phyloP scores from a whole-genome alignment of 139 green algal genomes.

The Asterochloris erici region DNA sequence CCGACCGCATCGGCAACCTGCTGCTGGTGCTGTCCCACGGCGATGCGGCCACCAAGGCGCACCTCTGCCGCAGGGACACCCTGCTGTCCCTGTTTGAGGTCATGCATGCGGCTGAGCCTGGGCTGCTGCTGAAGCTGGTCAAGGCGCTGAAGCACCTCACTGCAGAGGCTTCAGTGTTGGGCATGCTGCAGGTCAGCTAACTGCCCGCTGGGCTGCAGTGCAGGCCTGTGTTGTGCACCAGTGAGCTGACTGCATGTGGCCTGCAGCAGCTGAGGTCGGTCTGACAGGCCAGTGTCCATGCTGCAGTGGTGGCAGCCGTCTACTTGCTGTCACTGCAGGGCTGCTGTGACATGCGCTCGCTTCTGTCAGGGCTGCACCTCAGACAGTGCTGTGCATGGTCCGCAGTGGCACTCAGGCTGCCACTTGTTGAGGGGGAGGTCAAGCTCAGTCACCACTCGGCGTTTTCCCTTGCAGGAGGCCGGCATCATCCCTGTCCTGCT shows the following conservation, averaged over 20 bases:
- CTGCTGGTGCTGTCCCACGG: constrained; percentile 65
- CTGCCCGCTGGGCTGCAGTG: neutral
- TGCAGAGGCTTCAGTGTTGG: constrained; percentile 32
- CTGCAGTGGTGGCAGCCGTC: too few relatives aligned
- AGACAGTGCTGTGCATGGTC: too few relatives aligned
- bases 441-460: too few relatives aligned
- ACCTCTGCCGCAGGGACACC: constrained; percentile 40
- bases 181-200: constrained; percentile 31
- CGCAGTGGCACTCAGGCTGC: too few relatives aligned
- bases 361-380: too few relatives aligned
- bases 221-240: too few relatives aligned
- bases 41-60: constrained; percentile 15
- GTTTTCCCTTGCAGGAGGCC: constrained; percentile 32
- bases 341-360: too few relatives aligned
- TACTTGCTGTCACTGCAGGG: too few relatives aligned
- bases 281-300: too few relatives aligned
- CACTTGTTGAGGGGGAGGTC: too few relatives aligned
- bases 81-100: constrained; percentile 49
- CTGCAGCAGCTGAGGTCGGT: too few relatives aligned
- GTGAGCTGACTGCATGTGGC: too few relatives aligned
- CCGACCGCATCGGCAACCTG: constrained; percentile 37
- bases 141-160: constrained; percentile 42
- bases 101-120: neutral
- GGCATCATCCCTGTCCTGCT: constrained; percentile 51
- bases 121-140: constrained; percentile 30